Evolutionary conservation across 202 grass and related monocot genomes (phyloP).

Genomic region (Setaria viridis): DNA sequence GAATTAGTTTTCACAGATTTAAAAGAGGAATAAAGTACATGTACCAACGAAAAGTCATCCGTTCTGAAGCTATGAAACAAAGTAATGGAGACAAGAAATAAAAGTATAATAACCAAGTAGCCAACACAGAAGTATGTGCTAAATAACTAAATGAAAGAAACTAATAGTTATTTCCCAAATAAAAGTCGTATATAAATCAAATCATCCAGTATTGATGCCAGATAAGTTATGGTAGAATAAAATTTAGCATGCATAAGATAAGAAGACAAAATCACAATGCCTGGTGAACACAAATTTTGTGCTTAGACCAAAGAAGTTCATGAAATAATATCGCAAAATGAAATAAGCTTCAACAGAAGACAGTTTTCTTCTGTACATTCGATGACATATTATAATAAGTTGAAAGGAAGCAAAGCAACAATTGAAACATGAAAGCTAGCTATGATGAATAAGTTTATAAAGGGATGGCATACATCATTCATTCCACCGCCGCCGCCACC

Average conservation of each 20-base stretch:
- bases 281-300: background rate
- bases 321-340: slow-evolving; percentile 29
- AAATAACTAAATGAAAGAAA: slow-evolving; percentile 35
- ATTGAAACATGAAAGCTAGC: slow-evolving; percentile 5
- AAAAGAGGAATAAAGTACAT: slow-evolving; percentile 8
- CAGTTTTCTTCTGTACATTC: background rate
- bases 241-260: slow-evolving; percentile 6
- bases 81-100: background rate
- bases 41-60: background rate
- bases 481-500: slow-evolving; percentile 61
- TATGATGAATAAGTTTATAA: slow-evolving; percentile 12
- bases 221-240: slow-evolving; percentile 14
- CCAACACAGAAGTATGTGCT: background rate
- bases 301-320: slow-evolving; percentile 16
- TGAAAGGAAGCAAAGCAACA: slow-evolving; percentile 36
- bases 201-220: background rate
- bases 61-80: background rate
- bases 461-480: slow-evolving; percentile 76
- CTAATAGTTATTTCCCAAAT: background rate
- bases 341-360: slow-evolving; percentile 8
- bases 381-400: background rate
- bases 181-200: background rate
- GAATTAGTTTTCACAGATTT: slow-evolving; percentile 21
- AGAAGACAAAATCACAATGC: background rate
- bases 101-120: background rate